Conservation (phyloP, 805 yeast genomes). For the Brettanomyces naardenensis region DNA sequence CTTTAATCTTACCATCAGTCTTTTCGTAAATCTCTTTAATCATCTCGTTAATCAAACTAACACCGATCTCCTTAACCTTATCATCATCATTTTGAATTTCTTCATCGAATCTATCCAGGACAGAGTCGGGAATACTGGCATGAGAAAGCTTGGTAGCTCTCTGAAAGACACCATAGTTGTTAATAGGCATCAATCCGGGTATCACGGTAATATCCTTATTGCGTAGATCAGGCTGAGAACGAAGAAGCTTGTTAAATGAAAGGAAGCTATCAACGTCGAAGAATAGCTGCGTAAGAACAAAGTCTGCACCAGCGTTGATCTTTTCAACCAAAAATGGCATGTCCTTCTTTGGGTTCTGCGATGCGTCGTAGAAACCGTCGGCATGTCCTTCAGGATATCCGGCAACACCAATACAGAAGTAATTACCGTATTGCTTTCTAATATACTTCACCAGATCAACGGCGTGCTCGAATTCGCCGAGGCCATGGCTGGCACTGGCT, state of each 20-base stretch:
- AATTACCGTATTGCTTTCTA: conserved; percentile 59
- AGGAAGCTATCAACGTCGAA: conserved; percentile 79
- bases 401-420: conserved; percentile 92
- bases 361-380: conserved; percentile 64
- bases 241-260: conserved; percentile 48
- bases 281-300: conserved; percentile 84
- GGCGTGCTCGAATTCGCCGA: conserved; percentile 62
- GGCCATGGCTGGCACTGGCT: conserved; percentile 36
- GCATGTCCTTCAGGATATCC: conserved; percentile 98
- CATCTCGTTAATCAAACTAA: conserved; percentile 59
- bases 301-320: conserved; percentile 91
- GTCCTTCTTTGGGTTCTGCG: conserved; percentile 63
- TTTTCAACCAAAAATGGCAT: conserved; percentile 77
- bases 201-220: conserved; percentile 44
- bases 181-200: conserved; percentile 90
- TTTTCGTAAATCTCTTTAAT: conserved; percentile 46
- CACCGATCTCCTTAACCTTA: conserved; percentile 74
- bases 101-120: conserved; percentile 48
- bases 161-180: conserved; percentile 71
- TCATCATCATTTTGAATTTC: conserved; percentile 65
- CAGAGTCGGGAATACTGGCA: conserved; percentile 63
- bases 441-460: conserved; percentile 83
- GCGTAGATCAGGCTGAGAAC: conserved; percentile 29
- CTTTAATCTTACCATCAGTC: conserved; percentile 55
- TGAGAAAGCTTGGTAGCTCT: conserved; percentile 87